A percentile compares a stretch with the other conserved stretches of the same genome.
Evolutionary conservation across 805 yeast species (phyloP).

Genomic region (Maudiozyma bulderi): DNA sequence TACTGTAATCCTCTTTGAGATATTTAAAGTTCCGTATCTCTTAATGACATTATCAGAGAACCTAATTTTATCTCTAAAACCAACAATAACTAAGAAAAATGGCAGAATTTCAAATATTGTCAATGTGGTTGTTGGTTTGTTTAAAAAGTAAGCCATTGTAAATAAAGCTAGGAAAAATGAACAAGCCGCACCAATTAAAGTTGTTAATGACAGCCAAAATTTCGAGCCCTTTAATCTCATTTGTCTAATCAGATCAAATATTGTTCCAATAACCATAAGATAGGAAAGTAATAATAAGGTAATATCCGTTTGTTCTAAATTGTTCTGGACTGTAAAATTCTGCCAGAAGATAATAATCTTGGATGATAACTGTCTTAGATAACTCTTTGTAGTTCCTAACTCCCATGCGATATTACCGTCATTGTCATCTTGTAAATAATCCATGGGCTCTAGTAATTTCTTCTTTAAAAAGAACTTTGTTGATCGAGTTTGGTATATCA

Average conservation of each 20-base stretch:
- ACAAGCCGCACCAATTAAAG: conserved; percentile 66
- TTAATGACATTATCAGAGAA: conserved; percentile 52
- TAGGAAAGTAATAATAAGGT: conserved; percentile 71
- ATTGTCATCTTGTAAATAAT: conserved; percentile 9
- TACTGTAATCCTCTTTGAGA: conserved; percentile 25
- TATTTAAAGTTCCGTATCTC: conserved; percentile 27
- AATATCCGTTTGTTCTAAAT: conserved; percentile 54
- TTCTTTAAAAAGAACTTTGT: conserved; percentile 18
- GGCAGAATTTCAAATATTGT: conserved; percentile 87
- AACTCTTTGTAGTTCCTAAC: conserved; percentile 21
- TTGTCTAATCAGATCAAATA: conserved; percentile 61
- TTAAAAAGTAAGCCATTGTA: conserved; percentile 45
- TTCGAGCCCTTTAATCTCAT: conserved; percentile 73
- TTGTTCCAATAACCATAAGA: conserved; percentile 76
- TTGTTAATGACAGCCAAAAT: conserved; percentile 80
- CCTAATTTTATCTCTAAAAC: conserved; percentile 76
- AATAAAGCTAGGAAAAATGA: conserved; percentile 76
- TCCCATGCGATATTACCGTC: conserved; percentile 50
- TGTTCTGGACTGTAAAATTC: conserved; percentile 16
- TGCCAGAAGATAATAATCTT: not conserved
- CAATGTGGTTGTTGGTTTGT: conserved; percentile 54
- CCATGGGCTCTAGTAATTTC: conserved; percentile 12
- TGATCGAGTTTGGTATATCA: conserved; percentile 15
- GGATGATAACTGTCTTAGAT: conserved; percentile 1
- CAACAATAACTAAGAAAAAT: conserved; percentile 82